These are phyloP conservation scores for Inosperma sp. DNA, from an alignment of 768 basidiomycete genomes.

Conservation along the genomic window DNA sequence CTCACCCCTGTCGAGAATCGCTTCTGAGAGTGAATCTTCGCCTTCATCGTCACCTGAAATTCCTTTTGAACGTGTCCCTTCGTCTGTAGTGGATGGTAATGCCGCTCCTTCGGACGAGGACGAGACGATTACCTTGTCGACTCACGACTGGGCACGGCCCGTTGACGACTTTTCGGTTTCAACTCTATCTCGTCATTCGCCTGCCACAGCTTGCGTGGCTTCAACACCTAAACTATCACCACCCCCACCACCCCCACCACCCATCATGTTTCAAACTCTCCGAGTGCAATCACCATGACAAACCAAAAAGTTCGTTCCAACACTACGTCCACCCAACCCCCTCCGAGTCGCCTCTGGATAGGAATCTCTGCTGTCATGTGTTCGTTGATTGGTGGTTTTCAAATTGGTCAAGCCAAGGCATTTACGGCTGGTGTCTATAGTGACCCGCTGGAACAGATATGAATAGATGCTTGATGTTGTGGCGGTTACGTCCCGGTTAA, in stretches of 20 bases:
- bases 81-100: background rate
- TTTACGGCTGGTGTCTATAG: too few relatives aligned
- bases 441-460: too few relatives aligned
- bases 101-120: background rate
- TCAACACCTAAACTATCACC: background rate
- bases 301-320: too few relatives aligned
- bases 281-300: slow-evolving; percentile 1
- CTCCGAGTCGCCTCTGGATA: background rate
- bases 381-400: too few relatives aligned
- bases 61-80: background rate
- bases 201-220: background rate
- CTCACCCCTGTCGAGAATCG: background rate
- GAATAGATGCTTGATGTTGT: too few relatives aligned
- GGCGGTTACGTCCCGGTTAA: too few relatives aligned
- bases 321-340: background rate
- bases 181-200: background rate
- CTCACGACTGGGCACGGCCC: background rate
- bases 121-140: background rate
- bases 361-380: too few relatives aligned
- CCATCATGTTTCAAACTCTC: slow-evolving; percentile 3
- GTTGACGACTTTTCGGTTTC: background rate
- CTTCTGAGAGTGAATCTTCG: background rate
- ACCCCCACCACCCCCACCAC: background rate
- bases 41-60: background rate
- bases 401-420: too few relatives aligned